A percentile compares a stretch with the other conserved stretches of the same genome.
These are phyloP conservation scores for Halenospora varia DNA, from an alignment of 495 filamentous ascomycete species.

Conservation along the genomic window DNA sequence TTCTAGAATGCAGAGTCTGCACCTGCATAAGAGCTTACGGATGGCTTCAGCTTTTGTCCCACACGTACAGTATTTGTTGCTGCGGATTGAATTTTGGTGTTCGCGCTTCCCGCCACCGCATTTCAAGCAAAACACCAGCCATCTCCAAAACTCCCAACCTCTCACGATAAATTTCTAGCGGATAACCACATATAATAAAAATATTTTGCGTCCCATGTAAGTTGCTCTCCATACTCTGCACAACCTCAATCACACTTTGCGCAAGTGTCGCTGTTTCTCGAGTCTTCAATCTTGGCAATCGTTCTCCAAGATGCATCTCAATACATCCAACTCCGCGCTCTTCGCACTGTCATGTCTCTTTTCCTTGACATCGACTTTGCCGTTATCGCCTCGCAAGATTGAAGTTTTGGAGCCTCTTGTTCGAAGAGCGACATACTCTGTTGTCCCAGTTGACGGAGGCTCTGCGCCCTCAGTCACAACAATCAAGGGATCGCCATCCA, in stretches of 20 bases:
- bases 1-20: no score
- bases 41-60: no score
- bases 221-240: constrained; percentile 8
- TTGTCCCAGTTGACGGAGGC: constrained; percentile 26
- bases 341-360: constrained; percentile 18
- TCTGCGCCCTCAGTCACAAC: constrained; percentile 1
- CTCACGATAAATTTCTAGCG: constrained; percentile 4
- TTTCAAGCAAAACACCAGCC: constrained; percentile 21
- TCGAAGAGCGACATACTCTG: constrained; percentile 25
- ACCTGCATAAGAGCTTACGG: no score
- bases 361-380: constrained; percentile 13
- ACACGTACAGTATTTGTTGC: no score
- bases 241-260: constrained; percentile 5
- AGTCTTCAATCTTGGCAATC: not conserved
- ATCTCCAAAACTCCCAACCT: constrained; percentile 19
- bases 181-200: constrained; percentile 18
- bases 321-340: constrained; percentile 12
- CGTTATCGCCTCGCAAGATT: constrained; percentile 9
- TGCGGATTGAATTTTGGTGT: no score
- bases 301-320: constrained; percentile 19
- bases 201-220: constrained; percentile 5
- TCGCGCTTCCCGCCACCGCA: not conserved
- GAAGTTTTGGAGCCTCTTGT: constrained; percentile 9
- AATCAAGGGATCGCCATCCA: not conserved
- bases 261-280: constrained; percentile 9